These are phyloP conservation scores for Trypanosoma melophagium DNA, from an alignment of 208 protist species.

Conservation along the genomic window DNA sequence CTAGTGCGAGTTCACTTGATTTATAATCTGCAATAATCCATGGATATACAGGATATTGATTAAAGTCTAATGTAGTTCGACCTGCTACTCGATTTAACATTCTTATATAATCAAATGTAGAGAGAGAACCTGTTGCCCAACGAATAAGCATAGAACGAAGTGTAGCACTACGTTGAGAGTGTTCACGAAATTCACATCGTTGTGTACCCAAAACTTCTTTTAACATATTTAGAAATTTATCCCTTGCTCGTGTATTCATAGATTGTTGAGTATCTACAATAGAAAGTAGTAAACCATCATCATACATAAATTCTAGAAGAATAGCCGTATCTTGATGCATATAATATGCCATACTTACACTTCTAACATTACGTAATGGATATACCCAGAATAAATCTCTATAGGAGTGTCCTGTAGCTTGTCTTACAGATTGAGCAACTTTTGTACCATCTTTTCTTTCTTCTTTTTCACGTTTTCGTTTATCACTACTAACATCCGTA, in stretches of 20 bases:
- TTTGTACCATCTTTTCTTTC: conserved; percentile 69
- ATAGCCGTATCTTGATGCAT: conserved; percentile 89
- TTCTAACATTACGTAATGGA: conserved; percentile 44
- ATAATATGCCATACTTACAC: conserved; percentile 69
- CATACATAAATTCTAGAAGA: conserved; percentile 62
- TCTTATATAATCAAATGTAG: conserved; percentile 94
- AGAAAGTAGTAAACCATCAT: conserved; percentile 75
- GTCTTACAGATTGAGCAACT: conserved; percentile 78
- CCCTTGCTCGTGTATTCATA: conserved; percentile 80
- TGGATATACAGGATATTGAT: conserved; percentile 96
- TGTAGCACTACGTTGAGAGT: conserved; percentile 40
- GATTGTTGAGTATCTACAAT: conserved; percentile 83
- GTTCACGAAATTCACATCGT: conserved; percentile 59
- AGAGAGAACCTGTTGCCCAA: conserved; percentile 91
- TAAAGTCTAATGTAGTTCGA: conserved; percentile 89
- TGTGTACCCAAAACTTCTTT: conserved; percentile 47
- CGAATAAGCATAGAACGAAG: conserved; percentile 75
- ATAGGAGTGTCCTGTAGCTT: conserved; percentile 66
- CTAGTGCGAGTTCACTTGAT: conserved; percentile 73
- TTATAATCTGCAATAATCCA: conserved; percentile 93
- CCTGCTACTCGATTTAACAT: conserved; percentile 92
- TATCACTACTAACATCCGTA: conserved; percentile 26
- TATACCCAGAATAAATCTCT: conserved; percentile 79
- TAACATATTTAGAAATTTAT: conserved; percentile 65
- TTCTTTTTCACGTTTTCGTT: conserved; percentile 21